These are phyloP conservation scores for Stentor coeruleus DNA, from an alignment of 73 alveolate genomes.

Conservation along the genomic window DNA sequence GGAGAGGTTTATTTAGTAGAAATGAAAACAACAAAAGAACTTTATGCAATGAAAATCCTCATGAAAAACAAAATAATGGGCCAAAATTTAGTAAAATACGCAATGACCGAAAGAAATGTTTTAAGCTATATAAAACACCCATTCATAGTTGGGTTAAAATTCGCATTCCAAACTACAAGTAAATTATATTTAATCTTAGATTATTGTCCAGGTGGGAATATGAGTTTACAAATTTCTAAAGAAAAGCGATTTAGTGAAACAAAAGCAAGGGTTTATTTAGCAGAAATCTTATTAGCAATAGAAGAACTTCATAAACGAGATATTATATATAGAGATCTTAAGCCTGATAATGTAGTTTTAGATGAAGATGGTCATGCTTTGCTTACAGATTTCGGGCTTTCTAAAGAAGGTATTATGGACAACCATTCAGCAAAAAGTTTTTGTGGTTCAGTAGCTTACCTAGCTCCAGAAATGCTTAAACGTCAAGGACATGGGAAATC, in stretches of 20 bases:
- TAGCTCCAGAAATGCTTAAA: slow-evolving; percentile 89
- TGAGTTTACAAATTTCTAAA: slow-evolving; percentile 64
- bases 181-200: slow-evolving; percentile 66
- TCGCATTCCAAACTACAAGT: slow-evolving; percentile 69
- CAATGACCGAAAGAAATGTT: slow-evolving; percentile 84
- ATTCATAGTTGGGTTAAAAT: slow-evolving; percentile 83
- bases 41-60: slow-evolving; percentile 86
- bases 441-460: slow-evolving; percentile 89
- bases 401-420: slow-evolving; percentile 72
- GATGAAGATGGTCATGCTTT: slow-evolving; percentile 95
- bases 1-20: slow-evolving; percentile 88
- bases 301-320: slow-evolving; percentile 83
- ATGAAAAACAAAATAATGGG: slow-evolving; percentile 38
- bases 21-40: slow-evolving; percentile 51
- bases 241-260: slow-evolving; percentile 82
- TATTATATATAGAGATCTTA: slow-evolving; percentile 88
- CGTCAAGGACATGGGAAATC: slow-evolving; percentile 90
- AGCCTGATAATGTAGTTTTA: slow-evolving; percentile 91
- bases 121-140: slow-evolving; percentile 79
- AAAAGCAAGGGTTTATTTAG: slow-evolving; percentile 70
- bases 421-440: slow-evolving; percentile 66
- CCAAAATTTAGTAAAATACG: slow-evolving; percentile 81
- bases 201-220: slow-evolving; percentile 85
- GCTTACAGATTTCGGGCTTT: slow-evolving; percentile 90
- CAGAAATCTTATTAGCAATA: slow-evolving; percentile 82